Base-by-base conservation (phyloP, 331 rosid genomes). In the Dryas integrifolia region DNA sequence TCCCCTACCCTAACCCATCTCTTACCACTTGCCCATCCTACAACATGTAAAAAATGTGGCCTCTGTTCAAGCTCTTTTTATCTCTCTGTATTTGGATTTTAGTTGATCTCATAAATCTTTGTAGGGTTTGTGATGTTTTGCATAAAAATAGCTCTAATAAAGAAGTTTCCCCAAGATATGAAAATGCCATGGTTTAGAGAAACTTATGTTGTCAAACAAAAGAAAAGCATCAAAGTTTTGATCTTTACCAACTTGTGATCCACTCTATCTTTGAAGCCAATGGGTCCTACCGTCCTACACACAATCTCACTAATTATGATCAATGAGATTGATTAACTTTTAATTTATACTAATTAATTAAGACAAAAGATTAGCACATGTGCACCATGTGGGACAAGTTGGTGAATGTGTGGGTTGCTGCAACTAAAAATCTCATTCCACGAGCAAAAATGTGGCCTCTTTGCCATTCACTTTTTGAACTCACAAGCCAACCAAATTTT, bases 351-450 rank as follows among this genome's bases (percentile, higher is more conserved):
- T 40, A 74, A 21, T 12, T n/a, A 26, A 70, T 26, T n/a, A 30
- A 49, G 24, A 18, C 12, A 47, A 40, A 3, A 72, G 15, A 47
- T 48, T 5, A 58, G 13, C 15, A 60, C 12, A 15, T 40, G 5
- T 40, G 5, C 30, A 48, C 43, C 40, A 51, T 6, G 59, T 47
- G 13, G 38, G 13, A 52, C 16, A 8, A 47, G 55, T 7, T 30
- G 58, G 50, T 0, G 47, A 67, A 11, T 13, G n/a, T n/a, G 3
- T 1, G 11, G 18, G 3, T 1, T 18, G 18, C 39, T 4, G n/a
- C 58, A 53, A 53, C 77, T 5, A 18, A n/a, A 47, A 55, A 72
- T 64, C 63, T 63, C 21, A 65, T 21, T 30, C 51, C 65, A 63
- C 67, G 65, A 8, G 45, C 57, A 41, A 69, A 69, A 52, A 24